Evolutionary conservation across 768 basidiomycete species (phyloP), one percentile per base, ranked within the genome.

Genomic region (Termitomyces sp.): DNA sequence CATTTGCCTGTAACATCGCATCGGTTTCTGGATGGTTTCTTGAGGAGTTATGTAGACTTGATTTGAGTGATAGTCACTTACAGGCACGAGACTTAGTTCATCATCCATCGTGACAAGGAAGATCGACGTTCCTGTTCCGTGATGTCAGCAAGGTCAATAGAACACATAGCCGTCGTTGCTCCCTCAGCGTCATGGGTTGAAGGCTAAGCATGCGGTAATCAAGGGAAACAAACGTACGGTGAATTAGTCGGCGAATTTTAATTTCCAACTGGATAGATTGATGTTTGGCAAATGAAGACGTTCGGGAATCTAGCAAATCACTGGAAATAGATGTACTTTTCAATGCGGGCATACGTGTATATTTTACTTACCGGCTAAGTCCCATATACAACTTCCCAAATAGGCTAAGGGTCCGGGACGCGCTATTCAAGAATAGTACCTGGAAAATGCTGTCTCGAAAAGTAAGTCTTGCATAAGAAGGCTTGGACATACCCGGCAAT

Each of bases 51-150:
- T 4, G 24, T n/a, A 46, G 13, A 28, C 59, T 45, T 51, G 16
- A 7, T n/a, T 22, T 9, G 15, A 4, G 36, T 35, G 18, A 22
- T 20, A 24, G n/a, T n/a, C n/a, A 67, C 79, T 48, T 57, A 81
- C 81, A 9, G 81, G 81, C 20, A 81, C 67, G 2, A 83, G 73
- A 63, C 82, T 81, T 8, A 81, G 67, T 64, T 83, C 81, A 58
- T 79, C 75, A 53, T 75, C 65, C 78, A 83, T 82, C 2, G 77
- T 76, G 33, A 63, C 68, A 32, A 82, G 69, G 6, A 81, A 66
- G 7, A 72, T 70, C 1, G 74, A 72, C 36, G 78, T 70, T 12
- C 61, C 71, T 69, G 45, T 24, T 18, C 9, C 15, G 24, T 24
- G 24, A 18, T 28, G 16, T 42, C 4, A 44, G 18, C 28, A 42